A percentile compares a stretch with the other conserved stretches of the same genome.
These are phyloP conservation scores for Thielaviopsis musarum DNA, from an alignment of 2,329 filamentous ascomycete genomes.

Conservation along the genomic window DNA sequence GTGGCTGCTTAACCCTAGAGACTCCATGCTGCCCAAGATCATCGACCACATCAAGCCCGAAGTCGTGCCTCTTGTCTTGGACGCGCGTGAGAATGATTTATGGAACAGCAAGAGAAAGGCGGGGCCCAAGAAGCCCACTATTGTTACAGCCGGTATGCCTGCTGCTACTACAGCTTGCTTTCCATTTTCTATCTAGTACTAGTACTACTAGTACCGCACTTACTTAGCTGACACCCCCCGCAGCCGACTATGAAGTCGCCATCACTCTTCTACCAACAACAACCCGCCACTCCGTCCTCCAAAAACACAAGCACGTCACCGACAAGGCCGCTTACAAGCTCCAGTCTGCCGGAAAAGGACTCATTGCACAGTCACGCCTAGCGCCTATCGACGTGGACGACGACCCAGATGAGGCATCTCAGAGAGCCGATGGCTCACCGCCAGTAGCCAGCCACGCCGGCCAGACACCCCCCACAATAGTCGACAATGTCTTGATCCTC, in stretches of 20 bases:
- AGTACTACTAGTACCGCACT: not conserved
- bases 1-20: conserved; percentile 66
- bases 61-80: conserved; percentile 77
- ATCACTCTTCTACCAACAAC: conserved; percentile 81
- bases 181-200: too few relatives aligned
- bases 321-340: conserved; percentile 17
- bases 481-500: not conserved
- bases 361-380: conserved; percentile 4
- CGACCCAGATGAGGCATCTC: not conserved
- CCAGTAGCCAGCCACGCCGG: not conserved
- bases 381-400: conserved; percentile 7
- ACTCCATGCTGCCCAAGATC: conserved; percentile 63
- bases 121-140: conserved; percentile 56
- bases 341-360: conserved; percentile 14
- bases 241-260: conserved; percentile 90
- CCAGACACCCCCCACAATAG: not conserved
- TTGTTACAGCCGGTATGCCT: conserved; percentile 55
- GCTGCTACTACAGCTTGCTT: conserved; percentile 8
- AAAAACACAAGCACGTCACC: conserved; percentile 61
- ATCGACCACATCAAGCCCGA: conserved; percentile 73
- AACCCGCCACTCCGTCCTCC: conserved; percentile 71
- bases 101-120: conserved; percentile 53
- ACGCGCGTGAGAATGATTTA: conserved; percentile 49
- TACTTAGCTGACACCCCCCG: conserved; percentile 6
- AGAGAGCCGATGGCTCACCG: not conserved